A percentile compares a stretch with the other conserved stretches of the same genome.
phyloP scores from a whole-genome alignment of 2,329 filamentous ascomycete genomes.

The Trichoderma pleuroti region DNA sequence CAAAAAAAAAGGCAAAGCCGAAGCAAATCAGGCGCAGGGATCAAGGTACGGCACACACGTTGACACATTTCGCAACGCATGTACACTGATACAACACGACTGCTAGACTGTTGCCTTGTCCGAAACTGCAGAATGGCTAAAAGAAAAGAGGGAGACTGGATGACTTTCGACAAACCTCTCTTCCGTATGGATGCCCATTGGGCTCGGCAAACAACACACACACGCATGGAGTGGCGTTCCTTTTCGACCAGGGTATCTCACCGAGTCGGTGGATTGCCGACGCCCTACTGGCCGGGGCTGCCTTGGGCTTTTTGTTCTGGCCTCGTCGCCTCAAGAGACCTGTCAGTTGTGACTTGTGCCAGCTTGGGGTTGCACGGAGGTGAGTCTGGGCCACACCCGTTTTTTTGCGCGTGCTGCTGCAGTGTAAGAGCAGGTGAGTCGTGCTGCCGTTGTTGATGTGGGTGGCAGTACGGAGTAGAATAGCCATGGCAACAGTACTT shows the following conservation, averaged over 20 bases:
- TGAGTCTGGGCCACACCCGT: not conserved
- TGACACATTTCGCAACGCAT: not conserved
- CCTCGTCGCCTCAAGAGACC: not conserved
- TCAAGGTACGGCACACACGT: not conserved
- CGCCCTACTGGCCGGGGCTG: not conserved
- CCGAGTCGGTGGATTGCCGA: conserved; percentile 15
- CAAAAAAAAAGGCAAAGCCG: not conserved
- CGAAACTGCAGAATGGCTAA: conserved; percentile 6
- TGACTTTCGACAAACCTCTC: not conserved
- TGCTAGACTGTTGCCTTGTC: not conserved
- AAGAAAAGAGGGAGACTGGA: not conserved
- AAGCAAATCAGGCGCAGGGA: not conserved
- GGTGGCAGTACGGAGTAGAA: too few species aligned
- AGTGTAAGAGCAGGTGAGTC: not conserved
- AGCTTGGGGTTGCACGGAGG: not conserved
- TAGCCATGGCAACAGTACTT: too few species aligned
- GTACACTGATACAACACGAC: not conserved
- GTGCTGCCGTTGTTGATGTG: too few species aligned
- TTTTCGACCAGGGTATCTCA: conserved; percentile 6
- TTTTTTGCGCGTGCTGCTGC: not conserved
- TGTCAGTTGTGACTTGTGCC: conserved; percentile 2
- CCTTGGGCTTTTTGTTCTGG: not conserved
- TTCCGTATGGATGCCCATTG: conserved; percentile 3
- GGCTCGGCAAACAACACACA: not conserved
- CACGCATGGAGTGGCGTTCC: not conserved